Evolutionary conservation across 495 filamentous ascomycete genomes (phyloP), one percentile per base, ranked within the genome.

Genomic region (Neurospora sp.): DNA sequence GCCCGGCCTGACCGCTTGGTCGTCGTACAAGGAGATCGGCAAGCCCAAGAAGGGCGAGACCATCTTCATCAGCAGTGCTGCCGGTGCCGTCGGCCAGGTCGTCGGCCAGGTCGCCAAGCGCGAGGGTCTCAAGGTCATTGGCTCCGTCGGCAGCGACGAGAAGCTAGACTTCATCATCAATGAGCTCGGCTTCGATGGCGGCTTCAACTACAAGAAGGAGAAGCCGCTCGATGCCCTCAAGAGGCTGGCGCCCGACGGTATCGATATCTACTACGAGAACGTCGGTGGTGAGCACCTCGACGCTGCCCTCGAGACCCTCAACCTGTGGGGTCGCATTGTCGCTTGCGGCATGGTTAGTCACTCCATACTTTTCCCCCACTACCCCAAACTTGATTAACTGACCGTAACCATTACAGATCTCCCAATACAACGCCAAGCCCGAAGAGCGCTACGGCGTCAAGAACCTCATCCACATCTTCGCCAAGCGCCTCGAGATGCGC

Each of bases 261-360:
- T 98, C 68, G 93, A 97, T 78, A 97, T 98, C 79, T 97, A 97
- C 83, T 98, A 91, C 76, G 94, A 98, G 81, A 97, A 97, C 74
- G 94, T 98, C 22, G 94, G 94, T 9, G 94, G 94, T 9, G 93
- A 95, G 83, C 91, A 93, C 75, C 84, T 97, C 42, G 91, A 94
- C 74, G 94, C 93, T 31, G 88, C 91, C 0, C 77, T 98, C 10
- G 84, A 88, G 12, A 84, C 83, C 38, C 83, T 96, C 82, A 97
- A 93, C 68, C 71, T 83, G 39, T 89, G 82, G 73, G 95, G 93
- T 1, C 85, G 95, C 35, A 89, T 97, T 44, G 81, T 90, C 79
- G 85, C 81, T 72, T 89, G 82, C 71, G 83, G 85, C 38, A 86
- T 86, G 84, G 77, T 86, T 41, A 77, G 80, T 76, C 38, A 10